These are phyloP conservation scores for Gnomoniopsis smithogilvyi DNA, from an alignment of 2,329 filamentous ascomycete genomes.

Conservation along the genomic window DNA sequence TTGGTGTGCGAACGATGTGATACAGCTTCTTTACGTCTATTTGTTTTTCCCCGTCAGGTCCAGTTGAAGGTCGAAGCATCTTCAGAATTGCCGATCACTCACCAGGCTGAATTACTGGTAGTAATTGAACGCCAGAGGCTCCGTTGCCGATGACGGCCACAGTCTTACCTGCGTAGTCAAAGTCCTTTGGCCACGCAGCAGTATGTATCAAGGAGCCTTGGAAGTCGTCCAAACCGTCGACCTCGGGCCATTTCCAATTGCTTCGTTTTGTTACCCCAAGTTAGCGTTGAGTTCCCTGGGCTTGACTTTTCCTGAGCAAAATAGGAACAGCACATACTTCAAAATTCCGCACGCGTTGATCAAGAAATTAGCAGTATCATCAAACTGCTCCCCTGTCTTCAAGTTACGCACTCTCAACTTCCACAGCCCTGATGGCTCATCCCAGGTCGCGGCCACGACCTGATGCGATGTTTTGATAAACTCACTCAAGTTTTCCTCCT, in stretches of 20 bases:
- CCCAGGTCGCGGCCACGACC: conserved; percentile 42
- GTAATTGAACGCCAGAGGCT: conserved; percentile 50
- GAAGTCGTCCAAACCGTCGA: conserved; percentile 43
- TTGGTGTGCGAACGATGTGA: conserved; percentile 38
- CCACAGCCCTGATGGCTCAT: conserved; percentile 41
- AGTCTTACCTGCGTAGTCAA: conserved; percentile 46
- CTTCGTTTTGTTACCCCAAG: conserved; percentile 27
- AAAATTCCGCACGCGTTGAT: conserved; percentile 49
- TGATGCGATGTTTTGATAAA: conserved; percentile 41
- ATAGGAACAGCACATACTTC: conserved; percentile 37
- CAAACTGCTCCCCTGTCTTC: conserved; percentile 35
- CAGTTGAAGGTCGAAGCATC: not conserved
- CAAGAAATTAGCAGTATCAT: conserved; percentile 45
- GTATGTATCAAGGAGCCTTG: conserved; percentile 50
- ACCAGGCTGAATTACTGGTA: conserved; percentile 47
- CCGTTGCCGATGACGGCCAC: conserved; percentile 57
- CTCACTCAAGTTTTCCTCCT: conserved; percentile 44
- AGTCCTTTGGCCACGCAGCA: conserved; percentile 48
- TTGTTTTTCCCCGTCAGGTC: not conserved
- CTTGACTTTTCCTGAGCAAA: not conserved
- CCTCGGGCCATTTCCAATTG: conserved; percentile 51
- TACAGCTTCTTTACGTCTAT: conserved; percentile 33
- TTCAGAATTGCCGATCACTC: conserved; percentile 7
- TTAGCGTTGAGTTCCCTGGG: conserved; percentile 9
- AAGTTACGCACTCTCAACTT: conserved; percentile 37